phyloP scores from a whole-genome alignment of 176 grass and related monocot genomes.

The Rhynchospora pubera region DNA sequence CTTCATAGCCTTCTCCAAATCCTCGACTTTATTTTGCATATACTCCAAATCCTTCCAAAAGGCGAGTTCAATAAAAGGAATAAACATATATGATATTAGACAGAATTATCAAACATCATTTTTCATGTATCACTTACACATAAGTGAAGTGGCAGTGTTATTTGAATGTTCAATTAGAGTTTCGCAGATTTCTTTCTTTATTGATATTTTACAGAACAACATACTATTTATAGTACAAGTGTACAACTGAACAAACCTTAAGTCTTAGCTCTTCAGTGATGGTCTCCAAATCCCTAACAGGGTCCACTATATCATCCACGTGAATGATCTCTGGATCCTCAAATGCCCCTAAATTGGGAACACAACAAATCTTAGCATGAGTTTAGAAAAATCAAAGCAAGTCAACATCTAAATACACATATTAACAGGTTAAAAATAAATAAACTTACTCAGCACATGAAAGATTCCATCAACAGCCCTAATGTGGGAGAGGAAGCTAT shows the following conservation, averaged over 20 bases:
- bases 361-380: constrained; percentile 7
- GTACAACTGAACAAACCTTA: constrained; percentile 50
- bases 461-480: constrained; percentile 99
- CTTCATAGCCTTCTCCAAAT: constrained; percentile 94
- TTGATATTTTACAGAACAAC: neutral
- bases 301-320: constrained; percentile 89
- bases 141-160: neutral
- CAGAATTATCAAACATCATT: neutral
- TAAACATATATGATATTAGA: neutral
- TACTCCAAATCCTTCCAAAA: constrained; percentile 79
- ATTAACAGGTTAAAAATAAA: neutral
- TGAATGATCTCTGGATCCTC: constrained; percentile 90
- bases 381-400: neutral
- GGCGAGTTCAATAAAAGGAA: constrained; percentile 1
- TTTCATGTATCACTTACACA: neutral
- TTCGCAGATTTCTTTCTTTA: neutral
- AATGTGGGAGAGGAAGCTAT: constrained; percentile 90
- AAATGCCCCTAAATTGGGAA: constrained; percentile 72
- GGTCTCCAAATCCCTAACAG: constrained; percentile 96
- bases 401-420: neutral
- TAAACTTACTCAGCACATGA: constrained; percentile 83
- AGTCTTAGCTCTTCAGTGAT: constrained; percentile 85
- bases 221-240: neutral
- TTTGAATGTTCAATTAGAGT: neutral
- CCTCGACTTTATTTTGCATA: constrained; percentile 60